Evolutionary conservation across 2,329 filamentous ascomycete species (phyloP).

Genomic region (Phialocephala subalpina): DNA sequence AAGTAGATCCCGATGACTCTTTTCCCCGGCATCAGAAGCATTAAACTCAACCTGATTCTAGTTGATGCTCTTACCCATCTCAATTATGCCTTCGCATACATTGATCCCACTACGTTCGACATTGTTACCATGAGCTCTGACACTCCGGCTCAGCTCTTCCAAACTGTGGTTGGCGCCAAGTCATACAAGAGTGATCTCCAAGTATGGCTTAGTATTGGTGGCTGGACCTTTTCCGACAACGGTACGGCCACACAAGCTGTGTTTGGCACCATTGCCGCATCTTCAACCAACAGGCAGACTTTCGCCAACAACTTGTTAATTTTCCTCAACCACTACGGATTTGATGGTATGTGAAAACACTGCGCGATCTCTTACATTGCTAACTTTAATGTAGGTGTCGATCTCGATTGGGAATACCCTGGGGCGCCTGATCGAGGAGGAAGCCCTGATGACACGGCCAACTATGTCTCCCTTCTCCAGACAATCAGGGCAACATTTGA

Average conservation of each 20-base stretch:
- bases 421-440: constrained; percentile 49
- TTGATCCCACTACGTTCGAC: constrained; percentile 19
- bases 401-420: constrained; percentile 55
- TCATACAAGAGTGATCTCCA: constrained; percentile 2
- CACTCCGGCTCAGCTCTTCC: constrained; percentile 2
- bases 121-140: constrained; percentile 46
- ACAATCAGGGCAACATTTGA: constrained; percentile 11
- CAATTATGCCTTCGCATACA: constrained; percentile 49
- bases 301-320: neutral
- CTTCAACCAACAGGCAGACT: neutral
- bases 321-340: no score
- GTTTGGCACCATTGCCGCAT: neutral
- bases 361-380: neutral
- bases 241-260: neutral
- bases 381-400: constrained; percentile 46
- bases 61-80: constrained; percentile 42
- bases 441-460: constrained; percentile 44
- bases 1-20: no score
- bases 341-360: no score
- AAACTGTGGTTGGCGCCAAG: neutral
- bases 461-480: constrained; percentile 41
- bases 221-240: constrained; percentile 14
- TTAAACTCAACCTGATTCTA: no score
- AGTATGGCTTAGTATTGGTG: constrained; percentile 10
- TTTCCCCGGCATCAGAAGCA: no score